These are phyloP conservation scores for Juncus inflexus DNA, from an alignment of 176 grass and related monocot species.

Conservation along the genomic window DNA sequence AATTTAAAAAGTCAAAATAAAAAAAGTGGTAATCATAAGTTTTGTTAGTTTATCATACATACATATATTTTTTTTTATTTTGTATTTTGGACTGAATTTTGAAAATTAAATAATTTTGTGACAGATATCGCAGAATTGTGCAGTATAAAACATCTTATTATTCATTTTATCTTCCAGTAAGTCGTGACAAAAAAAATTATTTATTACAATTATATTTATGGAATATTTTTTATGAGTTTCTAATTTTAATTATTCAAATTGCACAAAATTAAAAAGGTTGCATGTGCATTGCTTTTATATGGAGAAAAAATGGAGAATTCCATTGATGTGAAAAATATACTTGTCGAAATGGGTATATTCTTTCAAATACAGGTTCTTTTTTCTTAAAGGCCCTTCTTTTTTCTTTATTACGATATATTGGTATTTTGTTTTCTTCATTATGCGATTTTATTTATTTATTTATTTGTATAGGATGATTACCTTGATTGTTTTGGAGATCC, in stretches of 20 bases:
- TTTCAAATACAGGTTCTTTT: slow-evolving; percentile 90
- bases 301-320: slow-evolving; percentile 76
- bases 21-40: slow-evolving; percentile 2
- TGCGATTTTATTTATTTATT: slow-evolving; percentile 21
- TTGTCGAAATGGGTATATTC: slow-evolving; percentile 94
- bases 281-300: slow-evolving; percentile 83
- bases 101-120: neutral
- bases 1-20: neutral
- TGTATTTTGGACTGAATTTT: slow-evolving; percentile 5
- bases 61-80: slow-evolving; percentile 2
- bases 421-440: slow-evolving; percentile 20
- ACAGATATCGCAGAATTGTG: slow-evolving; percentile 83
- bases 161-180: slow-evolving; percentile 99
- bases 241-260: slow-evolving; percentile 14
- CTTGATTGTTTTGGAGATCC: slow-evolving; percentile 69
- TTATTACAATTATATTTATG: slow-evolving; percentile 8
- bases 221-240: neutral
- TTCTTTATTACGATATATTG: neutral
- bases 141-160: slow-evolving; percentile 98
- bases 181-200: neutral
- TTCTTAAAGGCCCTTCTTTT: neutral
- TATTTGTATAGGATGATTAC: slow-evolving; percentile 53
- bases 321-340: slow-evolving; percentile 69
- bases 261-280: slow-evolving; percentile 39
- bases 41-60: slow-evolving; percentile 5